Evolutionary conservation across 106 monocot genomes (phyloP), one percentile per base, ranked within the genome.

Genomic region (Phalaenopsis aphrodite): DNA sequence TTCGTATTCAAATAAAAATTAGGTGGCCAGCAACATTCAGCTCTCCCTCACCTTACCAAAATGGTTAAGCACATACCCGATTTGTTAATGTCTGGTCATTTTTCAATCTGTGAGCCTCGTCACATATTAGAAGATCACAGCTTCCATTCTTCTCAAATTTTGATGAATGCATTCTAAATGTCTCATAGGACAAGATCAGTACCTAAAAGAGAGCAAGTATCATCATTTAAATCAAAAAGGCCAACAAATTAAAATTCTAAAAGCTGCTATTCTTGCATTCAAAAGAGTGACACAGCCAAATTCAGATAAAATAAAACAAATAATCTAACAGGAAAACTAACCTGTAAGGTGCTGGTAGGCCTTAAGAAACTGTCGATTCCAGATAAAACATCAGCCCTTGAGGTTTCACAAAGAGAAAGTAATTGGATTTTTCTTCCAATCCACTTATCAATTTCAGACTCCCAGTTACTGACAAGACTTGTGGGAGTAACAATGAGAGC

Each of bases 401-500:
- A 89, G 84, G 92, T 93, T 89, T 99, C 98, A 93, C 98, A 99
- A 5, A 99, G 85, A 87, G 94, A 80, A 77, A 99, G 86, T 56
- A 99, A 72, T 75, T 74, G 79, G 57, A 99, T 82, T 90, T 83
- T 93, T 85, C 87, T 83, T n/a, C 81, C 84, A 83, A 99, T 79
- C 98, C 98, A 99, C 81, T 99, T 99, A 72, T 80, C 85, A 39
- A 99, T 99, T 77, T 99, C 98, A 83, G 98, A 88, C 45, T 99
- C 98, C 98, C 98, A 99, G 78, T 99, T 99, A 78, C 94, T 94
- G 79, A 99, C 98, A 88, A 99, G 91, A 64, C 98, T 99, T 78
- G 98, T 99, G 41, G 98, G 98, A 65, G 98, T 99, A 42, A 99
- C 94, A 84, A 99, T 88, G 46, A 99, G 67, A 77, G 91, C 86